A percentile compares a stretch with the other conserved stretches of the same genome.
These are phyloP conservation scores for Linum trigynum DNA, from an alignment of 345 rosid species.

Conservation along the genomic window DNA sequence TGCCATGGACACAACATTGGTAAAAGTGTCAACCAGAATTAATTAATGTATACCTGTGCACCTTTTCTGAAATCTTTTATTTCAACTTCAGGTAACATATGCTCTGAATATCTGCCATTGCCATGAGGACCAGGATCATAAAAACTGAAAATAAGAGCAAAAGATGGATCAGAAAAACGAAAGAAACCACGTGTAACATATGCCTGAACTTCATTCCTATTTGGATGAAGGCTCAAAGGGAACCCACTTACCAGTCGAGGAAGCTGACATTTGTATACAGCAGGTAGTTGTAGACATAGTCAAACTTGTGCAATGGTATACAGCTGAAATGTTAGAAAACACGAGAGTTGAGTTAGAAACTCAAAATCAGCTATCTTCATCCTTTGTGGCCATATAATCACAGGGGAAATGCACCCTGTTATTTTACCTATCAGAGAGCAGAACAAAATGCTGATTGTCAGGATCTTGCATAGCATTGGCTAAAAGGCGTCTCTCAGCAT, in stretches of 20 bases:
- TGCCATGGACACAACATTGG: background rate
- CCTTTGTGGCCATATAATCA: background rate
- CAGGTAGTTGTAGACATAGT: constrained; percentile 77
- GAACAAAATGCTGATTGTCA: constrained; percentile 89
- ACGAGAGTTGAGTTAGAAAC: constrained; percentile 3
- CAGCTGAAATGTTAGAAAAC: constrained; percentile 52
- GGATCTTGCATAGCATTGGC: constrained; percentile 84
- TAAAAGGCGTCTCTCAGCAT: constrained; percentile 86
- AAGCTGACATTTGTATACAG: constrained; percentile 77
- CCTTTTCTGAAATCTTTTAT: constrained; percentile 93
- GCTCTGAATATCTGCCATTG: constrained; percentile 91
- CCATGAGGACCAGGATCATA: constrained; percentile 97
- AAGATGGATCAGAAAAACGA: constrained; percentile 7
- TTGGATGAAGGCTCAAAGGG: background rate
- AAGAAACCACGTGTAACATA: background rate
- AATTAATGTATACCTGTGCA: constrained; percentile 64
- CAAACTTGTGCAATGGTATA: constrained; percentile 80
- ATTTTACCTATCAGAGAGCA: constrained; percentile 86
- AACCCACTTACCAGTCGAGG: constrained; percentile 63
- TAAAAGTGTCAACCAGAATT: background rate
- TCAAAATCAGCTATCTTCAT: background rate
- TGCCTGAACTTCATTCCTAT: background rate
- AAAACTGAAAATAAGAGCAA: constrained; percentile 43
- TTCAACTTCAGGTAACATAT: constrained; percentile 90
- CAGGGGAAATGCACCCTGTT: background rate